Base-by-base conservation (phyloP, 345 rosid genomes). In the Excoecaria cochinchinensis region DNA sequence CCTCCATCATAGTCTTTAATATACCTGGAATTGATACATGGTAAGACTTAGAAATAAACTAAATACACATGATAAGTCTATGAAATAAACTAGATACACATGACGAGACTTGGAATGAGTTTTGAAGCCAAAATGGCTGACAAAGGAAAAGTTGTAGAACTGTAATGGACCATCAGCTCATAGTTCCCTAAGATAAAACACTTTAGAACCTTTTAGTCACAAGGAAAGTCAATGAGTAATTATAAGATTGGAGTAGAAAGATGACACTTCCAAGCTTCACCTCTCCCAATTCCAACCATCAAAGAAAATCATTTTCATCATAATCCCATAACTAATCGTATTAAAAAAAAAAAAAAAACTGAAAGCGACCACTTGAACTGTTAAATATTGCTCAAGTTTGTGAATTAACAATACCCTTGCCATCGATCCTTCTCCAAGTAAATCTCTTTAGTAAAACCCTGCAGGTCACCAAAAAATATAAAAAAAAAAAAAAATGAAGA, bases 1-100 rank as follows among this genome's bases (percentile, higher is more conserved):
- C 97, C 97, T 59, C 99, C 99, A 82, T 93, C 99, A 89, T 93
- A 96, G 75, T 96, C 99, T 87, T 94, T 96, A 75, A 96, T 93
- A 75, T 87, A 93, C 82, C 98, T 93, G 78, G 58, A 67, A 74
- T 70, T 64, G 44, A 48, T 21, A 73, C 19, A 50, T 2, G 38
- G 22, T 24, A 59, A 24, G 50, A 21, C 14, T 46, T 24, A 70
- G 16, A 36, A 74, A 40, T 73, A 48, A 76, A 70, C 24, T 24
- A 67, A 40, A 66, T 50, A 50, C 19, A 65, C 47, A 6, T 16
- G 38, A 59, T 24, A 59, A 24, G 50, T 13, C 14, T 44, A 13
- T 69, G 16, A 36, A 74, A 40, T 73, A 48, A 76, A 70, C 24
- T 24, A 67, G 51, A 66, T 50, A 50, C 19, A 65, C 47, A 6